phyloP scores from a whole-genome alignment of 306 rosid species.

The Dalbergia cochinchinensis region DNA sequence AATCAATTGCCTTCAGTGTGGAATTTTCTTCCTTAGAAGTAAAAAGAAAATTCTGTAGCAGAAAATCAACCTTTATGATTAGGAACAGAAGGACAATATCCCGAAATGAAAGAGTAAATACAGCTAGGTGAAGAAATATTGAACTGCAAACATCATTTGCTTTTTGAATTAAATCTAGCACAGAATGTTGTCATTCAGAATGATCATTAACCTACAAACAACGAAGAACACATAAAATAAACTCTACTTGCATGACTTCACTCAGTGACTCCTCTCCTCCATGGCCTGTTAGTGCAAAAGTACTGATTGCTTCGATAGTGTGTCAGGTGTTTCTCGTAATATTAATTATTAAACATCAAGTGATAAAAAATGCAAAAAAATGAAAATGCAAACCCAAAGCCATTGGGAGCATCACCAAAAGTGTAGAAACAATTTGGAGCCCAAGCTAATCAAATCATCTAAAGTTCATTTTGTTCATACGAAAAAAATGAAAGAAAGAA shows the following conservation, averaged over 20 bases:
- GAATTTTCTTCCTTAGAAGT: slow-evolving; percentile 70
- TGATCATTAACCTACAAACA: slow-evolving; percentile 17
- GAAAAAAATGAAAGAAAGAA: no score
- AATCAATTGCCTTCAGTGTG: slow-evolving; percentile 74
- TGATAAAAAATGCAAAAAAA: neutral
- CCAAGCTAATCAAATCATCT: neutral
- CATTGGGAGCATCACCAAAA: slow-evolving; percentile 19
- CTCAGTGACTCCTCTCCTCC: neutral
- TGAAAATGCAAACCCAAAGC: neutral
- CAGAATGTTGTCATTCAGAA: neutral
- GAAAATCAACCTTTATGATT: slow-evolving; percentile 36
- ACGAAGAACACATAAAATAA: slow-evolving; percentile 23
- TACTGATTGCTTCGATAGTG: neutral
- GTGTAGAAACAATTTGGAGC: neutral
- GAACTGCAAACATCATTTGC: neutral
- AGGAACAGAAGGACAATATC: slow-evolving; percentile 31
- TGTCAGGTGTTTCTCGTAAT: neutral
- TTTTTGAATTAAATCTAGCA: no score
- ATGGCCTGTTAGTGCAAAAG: neutral
- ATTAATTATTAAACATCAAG: slow-evolving; percentile 8
- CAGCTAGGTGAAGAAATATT: neutral
- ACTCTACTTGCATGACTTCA: slow-evolving; percentile 20
- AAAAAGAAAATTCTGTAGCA: slow-evolving; percentile 81
- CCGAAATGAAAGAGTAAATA: slow-evolving; percentile 19
- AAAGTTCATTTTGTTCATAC: neutral